Conservation (phyloP, 805 yeast species). For the Candida wancherniae region DNA sequence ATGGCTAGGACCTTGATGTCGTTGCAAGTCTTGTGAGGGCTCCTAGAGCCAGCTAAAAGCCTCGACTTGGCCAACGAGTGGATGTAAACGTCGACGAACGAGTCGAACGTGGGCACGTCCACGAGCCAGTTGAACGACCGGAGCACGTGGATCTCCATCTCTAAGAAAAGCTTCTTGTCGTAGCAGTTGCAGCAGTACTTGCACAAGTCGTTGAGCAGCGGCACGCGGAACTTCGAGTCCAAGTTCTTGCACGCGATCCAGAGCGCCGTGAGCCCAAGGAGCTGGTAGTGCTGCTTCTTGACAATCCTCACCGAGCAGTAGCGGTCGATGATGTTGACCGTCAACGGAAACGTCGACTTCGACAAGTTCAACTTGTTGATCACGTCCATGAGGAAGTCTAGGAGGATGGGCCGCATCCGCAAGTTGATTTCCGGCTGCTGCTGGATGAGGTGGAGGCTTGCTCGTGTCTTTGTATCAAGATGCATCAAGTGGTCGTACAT, state of each 20-base stretch:
- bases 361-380: conserved; percentile 37
- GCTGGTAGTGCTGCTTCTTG: conserved; percentile 42
- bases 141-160: conserved; percentile 66
- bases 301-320: conserved; percentile 43
- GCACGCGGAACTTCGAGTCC: conserved; percentile 55
- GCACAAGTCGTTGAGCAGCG: conserved; percentile 47
- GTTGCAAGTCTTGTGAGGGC: conserved; percentile 25
- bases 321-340: conserved; percentile 42
- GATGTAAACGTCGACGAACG: conserved; percentile 55
- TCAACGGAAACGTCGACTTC: conserved; percentile 38
- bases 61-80: conserved; percentile 26
- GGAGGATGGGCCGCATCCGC: conserved; percentile 39
- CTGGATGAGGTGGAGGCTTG: conserved; percentile 30
- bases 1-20: conserved; percentile 54
- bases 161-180: conserved; percentile 51
- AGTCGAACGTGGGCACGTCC: conserved; percentile 57
- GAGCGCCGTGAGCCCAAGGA: conserved; percentile 39
- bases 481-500: conserved; percentile 31
- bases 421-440: conserved; percentile 44
- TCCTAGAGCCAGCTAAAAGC: conserved; percentile 26
- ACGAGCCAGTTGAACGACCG: conserved; percentile 63
- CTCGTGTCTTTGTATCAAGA: conserved; percentile 20
- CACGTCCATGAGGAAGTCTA: conserved; percentile 43
- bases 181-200: conserved; percentile 57
- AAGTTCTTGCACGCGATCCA: conserved; percentile 45